phyloP scores from a whole-genome alignment of 2,329 filamentous ascomycete species.

The Colletotrichum agaves region DNA sequence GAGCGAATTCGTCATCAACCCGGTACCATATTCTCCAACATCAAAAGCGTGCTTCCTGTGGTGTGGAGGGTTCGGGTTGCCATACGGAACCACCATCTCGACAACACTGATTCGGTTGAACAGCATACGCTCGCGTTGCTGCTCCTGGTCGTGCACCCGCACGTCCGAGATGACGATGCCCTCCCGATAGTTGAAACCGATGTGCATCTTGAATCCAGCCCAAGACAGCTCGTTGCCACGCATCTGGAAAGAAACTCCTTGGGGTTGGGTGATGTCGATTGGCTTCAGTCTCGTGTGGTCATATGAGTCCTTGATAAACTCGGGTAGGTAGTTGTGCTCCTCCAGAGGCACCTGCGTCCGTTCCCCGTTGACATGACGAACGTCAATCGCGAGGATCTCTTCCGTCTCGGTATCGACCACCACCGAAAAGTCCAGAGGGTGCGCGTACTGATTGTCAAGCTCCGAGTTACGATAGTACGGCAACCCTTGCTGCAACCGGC shows the following conservation, averaged over 20 bases:
- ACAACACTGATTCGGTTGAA: conserved; percentile 28
- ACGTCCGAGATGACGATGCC: conserved; percentile 66
- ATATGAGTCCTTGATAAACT: conserved; percentile 62
- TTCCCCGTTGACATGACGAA: conserved; percentile 39
- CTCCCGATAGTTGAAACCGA: conserved; percentile 62
- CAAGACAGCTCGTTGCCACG: conserved; percentile 59
- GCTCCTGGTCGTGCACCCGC: conserved; percentile 50
- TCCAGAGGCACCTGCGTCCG: conserved; percentile 57
- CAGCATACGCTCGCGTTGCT: conserved; percentile 7
- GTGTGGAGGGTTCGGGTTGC: conserved; percentile 18
- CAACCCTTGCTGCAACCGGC: conserved; percentile 81
- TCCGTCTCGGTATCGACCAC: conserved; percentile 59
- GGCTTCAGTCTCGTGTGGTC: conserved; percentile 69
- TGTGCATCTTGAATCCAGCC: conserved; percentile 65
- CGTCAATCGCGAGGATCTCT: conserved; percentile 58
- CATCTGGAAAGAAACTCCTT: conserved; percentile 74
- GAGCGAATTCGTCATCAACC: conserved; percentile 70
- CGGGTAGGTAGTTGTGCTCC: conserved; percentile 50
- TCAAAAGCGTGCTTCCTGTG: conserved; percentile 21
- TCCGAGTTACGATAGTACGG: conserved; percentile 82
- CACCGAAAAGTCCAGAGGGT: conserved; percentile 56
- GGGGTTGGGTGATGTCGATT: conserved; percentile 75
- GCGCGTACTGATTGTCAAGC: conserved; percentile 61
- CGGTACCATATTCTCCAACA: conserved; percentile 18
- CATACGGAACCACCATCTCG: conserved; percentile 21